These are phyloP conservation scores for Eimeria acervulina DNA, from an alignment of 169 alveolate species.

Conservation along the genomic window DNA sequence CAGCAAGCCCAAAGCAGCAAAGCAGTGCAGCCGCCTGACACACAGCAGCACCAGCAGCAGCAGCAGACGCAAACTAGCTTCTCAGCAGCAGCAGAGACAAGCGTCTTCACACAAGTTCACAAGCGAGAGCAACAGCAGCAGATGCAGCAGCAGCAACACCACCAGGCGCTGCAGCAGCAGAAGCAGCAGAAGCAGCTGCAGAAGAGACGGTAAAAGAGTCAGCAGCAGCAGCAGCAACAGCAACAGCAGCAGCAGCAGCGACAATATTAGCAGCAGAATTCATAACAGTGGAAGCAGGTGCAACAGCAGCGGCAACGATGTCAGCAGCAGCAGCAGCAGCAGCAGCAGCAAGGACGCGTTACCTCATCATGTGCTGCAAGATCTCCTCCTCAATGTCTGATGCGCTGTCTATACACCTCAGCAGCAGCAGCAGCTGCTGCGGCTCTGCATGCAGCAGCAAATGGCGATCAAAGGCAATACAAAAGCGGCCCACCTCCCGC, in stretches of 20 bases:
- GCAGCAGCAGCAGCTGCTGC: slow-evolving; percentile 72
- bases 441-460: slow-evolving; percentile 61
- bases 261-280: neutral
- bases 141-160: neutral
- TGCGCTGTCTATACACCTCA: slow-evolving; percentile 41
- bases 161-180: slow-evolving; percentile 37
- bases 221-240: neutral
- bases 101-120: too few species aligned
- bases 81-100: neutral
- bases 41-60: slow-evolving; percentile 61
- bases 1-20: slow-evolving; percentile 72
- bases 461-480: slow-evolving; percentile 1
- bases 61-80: neutral
- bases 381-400: neutral
- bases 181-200: slow-evolving; percentile 54
- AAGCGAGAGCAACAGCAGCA: neutral
- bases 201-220: neutral
- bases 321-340: slow-evolving; percentile 68
- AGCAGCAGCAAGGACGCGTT: slow-evolving; percentile 24
- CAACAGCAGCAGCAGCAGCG: neutral
- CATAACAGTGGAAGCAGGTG: neutral
- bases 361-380: slow-evolving; percentile 30
- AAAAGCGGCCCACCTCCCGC: neutral
- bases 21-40: slow-evolving; percentile 80
- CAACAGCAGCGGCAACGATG: neutral